Base-by-base conservation (phyloP, 768 basidiomycete species). In the Trametes punicea region DNA sequence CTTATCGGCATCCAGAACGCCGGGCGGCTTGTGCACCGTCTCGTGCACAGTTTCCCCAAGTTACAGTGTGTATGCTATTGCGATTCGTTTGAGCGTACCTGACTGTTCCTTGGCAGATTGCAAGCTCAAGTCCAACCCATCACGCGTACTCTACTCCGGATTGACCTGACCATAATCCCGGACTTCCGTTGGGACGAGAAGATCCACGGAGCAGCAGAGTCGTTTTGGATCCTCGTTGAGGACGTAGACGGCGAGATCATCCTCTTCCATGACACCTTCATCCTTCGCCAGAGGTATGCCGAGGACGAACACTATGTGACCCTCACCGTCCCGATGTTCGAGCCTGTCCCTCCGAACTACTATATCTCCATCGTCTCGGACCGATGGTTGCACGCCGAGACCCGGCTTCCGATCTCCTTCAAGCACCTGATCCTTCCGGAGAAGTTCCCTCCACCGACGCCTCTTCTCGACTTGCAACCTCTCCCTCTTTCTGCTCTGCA, bases 111-210 rank as follows among this genome's bases (percentile, higher is more conserved):
- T 11, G 46, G 1, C 60, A 91, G 88, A 63, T 75, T 99, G 11
- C 89, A 96, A 69, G 96, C 97, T 0, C 92, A 97, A 66, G 96
- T 98, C 0, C 92, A 97, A 64, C 97, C 96, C 0, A 93, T 99
- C 65, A 98, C 97, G 0, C 87, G 95, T 9, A 90, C 93, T 0
- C 82, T 98, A 13, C 81, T 99, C 13, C 85, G 92, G 30, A 87
- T 98, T 52, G 96, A 98, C 61, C 73, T 99, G 15, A 93, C 92
- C 2, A 95, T 99, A 67, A 83, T 85, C 3, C 95, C 97, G n/a
- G 97, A 98, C 68, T 99, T 98, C 83, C 82, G 88, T 41, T 99
- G 97, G 97, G 95, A 98, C 33, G 91, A 93, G 65, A 92, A 92
- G 70, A 82, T 94, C 6, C 96, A 98, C 62, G 91, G 93, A 3